Percentiles rank a stretch among this genome's conserved stretches.
phyloP scores from a whole-genome alignment of 2,329 filamentous ascomycete genomes.

The Myriosclerotinia scirpicola region DNA sequence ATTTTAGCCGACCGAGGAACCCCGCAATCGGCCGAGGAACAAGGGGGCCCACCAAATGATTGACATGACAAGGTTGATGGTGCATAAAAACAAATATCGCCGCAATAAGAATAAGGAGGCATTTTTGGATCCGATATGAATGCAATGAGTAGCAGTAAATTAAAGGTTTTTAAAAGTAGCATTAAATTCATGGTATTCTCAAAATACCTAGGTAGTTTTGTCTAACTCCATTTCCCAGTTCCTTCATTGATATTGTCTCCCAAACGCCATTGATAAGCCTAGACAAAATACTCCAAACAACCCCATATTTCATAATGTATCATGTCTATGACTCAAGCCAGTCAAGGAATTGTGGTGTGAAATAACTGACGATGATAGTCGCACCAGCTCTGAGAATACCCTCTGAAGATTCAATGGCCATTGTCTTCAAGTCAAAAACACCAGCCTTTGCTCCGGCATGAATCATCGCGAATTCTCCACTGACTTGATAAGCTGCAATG shows the following conservation, averaged over 20 bases:
- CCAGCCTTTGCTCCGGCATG: constrained; percentile 93
- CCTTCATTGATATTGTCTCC: constrained; percentile 15
- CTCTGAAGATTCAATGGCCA: constrained; percentile 93
- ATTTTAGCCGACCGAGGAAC: constrained; percentile 9
- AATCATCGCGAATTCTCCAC: constrained; percentile 97
- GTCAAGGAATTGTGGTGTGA: constrained; percentile 77
- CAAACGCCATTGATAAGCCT: constrained; percentile 17
- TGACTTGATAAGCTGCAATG: constrained; percentile 94
- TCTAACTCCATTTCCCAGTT: constrained; percentile 19
- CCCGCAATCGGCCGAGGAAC: constrained; percentile 14
- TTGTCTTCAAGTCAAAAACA: constrained; percentile 90
- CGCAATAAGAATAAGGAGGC: neutral
- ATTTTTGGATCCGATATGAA: neutral
- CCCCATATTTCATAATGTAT: neutral
- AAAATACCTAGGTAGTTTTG: constrained; percentile 12
- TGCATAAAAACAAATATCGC: neutral
- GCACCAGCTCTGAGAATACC: constrained; percentile 91
- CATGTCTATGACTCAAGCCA: constrained; percentile 56
- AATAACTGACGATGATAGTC: constrained; percentile 91
- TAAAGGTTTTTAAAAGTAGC: neutral
- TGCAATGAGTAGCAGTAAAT: neutral
- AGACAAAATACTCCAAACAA: neutral
- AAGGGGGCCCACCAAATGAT: constrained; percentile 9
- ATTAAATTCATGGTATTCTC: constrained; percentile 16
- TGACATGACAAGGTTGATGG: neutral